These are phyloP conservation scores for Aspergillus neoniger DNA, from an alignment of 2,329 filamentous ascomycete species.

Conservation along the genomic window DNA sequence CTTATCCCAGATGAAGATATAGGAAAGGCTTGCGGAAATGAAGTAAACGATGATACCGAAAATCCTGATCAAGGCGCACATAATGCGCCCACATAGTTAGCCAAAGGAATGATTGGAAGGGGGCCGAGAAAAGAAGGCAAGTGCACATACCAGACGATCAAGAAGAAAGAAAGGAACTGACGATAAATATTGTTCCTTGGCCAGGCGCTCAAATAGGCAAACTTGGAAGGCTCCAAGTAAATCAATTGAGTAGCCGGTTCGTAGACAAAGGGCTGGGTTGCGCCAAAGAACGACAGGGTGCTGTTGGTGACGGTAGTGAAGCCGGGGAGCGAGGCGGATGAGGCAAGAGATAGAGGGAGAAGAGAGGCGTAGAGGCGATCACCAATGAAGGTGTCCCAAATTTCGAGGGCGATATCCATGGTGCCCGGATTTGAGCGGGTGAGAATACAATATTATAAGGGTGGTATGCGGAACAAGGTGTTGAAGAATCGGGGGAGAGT, in stretches of 20 bases:
- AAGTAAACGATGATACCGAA: slow-evolving; percentile 87
- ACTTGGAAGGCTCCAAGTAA: slow-evolving; percentile 68
- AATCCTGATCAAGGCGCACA: slow-evolving; percentile 59
- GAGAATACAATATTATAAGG: neutral
- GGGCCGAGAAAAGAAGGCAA: neutral
- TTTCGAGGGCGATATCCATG: slow-evolving; percentile 92
- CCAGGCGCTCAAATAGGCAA: slow-evolving; percentile 78
- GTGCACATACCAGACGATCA: slow-evolving; percentile 76
- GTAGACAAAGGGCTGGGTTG: slow-evolving; percentile 54
- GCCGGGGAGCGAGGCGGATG: slow-evolving; percentile 56
- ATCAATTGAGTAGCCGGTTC: slow-evolving; percentile 72
- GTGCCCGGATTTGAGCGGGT: slow-evolving; percentile 14
- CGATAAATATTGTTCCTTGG: slow-evolving; percentile 74
- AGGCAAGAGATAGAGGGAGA: slow-evolving; percentile 62
- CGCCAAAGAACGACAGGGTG: slow-evolving; percentile 57
- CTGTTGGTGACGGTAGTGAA: slow-evolving; percentile 58
- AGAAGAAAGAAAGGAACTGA: slow-evolving; percentile 73
- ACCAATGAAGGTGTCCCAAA: slow-evolving; percentile 77
- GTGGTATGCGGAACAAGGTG: neutral
- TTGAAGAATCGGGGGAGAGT: neutral
- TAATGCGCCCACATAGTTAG: neutral
- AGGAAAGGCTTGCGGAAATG: slow-evolving; percentile 77
- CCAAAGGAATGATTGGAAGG: neutral
- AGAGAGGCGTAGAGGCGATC: slow-evolving; percentile 75
- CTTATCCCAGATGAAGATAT: slow-evolving; percentile 89